Conservation (phyloP, 768 basidiomycete genomes). For the Panaeolus papilionaceus region DNA sequence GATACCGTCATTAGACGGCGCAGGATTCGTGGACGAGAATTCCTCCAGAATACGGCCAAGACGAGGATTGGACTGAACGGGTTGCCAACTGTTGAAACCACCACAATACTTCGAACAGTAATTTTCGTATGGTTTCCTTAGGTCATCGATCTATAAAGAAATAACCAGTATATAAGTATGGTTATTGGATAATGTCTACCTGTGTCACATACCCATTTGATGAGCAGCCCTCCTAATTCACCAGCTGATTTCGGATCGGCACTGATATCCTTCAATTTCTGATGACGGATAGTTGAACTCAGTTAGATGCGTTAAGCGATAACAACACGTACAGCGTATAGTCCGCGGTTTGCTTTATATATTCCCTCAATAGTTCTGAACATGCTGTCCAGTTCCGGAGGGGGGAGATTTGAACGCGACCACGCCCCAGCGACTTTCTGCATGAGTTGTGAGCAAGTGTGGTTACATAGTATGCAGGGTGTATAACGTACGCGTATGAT, state of each 20-base stretch:
- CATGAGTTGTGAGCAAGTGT: constrained; percentile 19
- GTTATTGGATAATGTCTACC: background rate
- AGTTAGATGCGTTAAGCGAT: constrained; percentile 22
- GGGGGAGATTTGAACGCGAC: constrained; percentile 95
- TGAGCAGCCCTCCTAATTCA: constrained; percentile 91
- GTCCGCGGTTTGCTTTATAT: constrained; percentile 87
- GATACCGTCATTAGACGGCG: constrained; percentile 45
- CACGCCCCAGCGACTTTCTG: constrained; percentile 98
- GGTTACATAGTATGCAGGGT: constrained; percentile 13
- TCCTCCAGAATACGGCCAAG: constrained; percentile 69
- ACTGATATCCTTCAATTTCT: constrained; percentile 96
- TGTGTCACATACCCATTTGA: constrained; percentile 85
- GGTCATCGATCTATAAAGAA: constrained; percentile 80
- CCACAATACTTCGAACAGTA: constrained; percentile 75
- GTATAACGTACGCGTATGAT: constrained; percentile 80
- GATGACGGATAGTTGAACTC: constrained; percentile 23
- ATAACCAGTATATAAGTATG: constrained; percentile 16
- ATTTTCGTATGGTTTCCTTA: constrained; percentile 83
- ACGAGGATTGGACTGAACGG: constrained; percentile 77
- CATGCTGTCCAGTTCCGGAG: constrained; percentile 89
- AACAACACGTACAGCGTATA: constrained; percentile 65
- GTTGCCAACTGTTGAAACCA: constrained; percentile 87
- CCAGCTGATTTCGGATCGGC: constrained; percentile 92
- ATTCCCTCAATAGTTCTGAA: constrained; percentile 92
- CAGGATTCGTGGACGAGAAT: constrained; percentile 70